Base-by-base conservation (phyloP, 345 rosid species). In the Heritiera fomes region DNA sequence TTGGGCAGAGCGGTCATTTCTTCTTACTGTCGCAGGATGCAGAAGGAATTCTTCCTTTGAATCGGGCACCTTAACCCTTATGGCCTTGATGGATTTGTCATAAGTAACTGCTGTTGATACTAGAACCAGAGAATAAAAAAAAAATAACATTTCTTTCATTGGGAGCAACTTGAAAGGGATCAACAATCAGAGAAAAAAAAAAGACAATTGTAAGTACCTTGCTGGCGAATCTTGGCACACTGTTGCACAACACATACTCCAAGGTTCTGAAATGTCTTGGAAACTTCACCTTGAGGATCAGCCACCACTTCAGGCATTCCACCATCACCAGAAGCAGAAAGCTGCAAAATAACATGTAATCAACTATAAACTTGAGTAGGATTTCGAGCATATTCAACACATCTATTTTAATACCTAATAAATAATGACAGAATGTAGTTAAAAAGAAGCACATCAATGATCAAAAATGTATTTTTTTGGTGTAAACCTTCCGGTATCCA, bases 171-270 rank as follows among this genome's bases (percentile, higher is more conserved):
- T 14, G 40, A 61, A 62, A 56, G 15, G 66, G 67, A 56, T 46
- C 66, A 41, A 34, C 41, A 20, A 59, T 32, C 34, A 46, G 60
- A 23, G 71, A 20, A 58, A 18, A 23, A 23, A 14, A 58, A 58
- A 23, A 74, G 66, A 58, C n/a, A 20, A 74, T 0, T 55, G 8
- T 3, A 52, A 30, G 77, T 84, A 95, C 99, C 99, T 91, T 95
- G 98, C 79, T 91, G 97, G 73, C 98, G 98, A 83, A 93, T 95
- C 88, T 93, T 95, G 72, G 98, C 98, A 65, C 98, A 95, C 80
- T 95, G 98, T 85, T 92, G 97, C 62, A 95, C 99, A 7, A 93
- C 90, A 55, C 97, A 95, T 55, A 92, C 90, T 70, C 99, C 99
- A 17, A 93, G 95, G 40, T 91, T 83, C 84, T 95, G 99, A 86